These are phyloP conservation scores for Funneliformis geosporum DNA, from an alignment of 192 early-diverging fungal genomes.

Conservation along the genomic window DNA sequence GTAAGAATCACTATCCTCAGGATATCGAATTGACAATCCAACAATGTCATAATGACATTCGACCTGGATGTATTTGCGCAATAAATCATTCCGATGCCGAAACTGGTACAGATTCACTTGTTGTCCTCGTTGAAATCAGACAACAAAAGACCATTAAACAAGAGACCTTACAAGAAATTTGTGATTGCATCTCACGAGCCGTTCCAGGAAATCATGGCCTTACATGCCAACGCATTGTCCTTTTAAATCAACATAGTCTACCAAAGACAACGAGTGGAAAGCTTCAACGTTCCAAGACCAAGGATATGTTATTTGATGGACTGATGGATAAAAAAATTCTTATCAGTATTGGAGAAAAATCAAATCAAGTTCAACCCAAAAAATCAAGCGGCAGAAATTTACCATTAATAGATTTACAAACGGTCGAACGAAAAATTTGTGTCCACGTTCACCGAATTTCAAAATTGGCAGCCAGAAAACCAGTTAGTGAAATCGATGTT, in stretches of 20 bases:
- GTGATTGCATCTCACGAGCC: not conserved
- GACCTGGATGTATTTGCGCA: conserved; percentile 26
- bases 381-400: not conserved
- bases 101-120: conserved; percentile 13
- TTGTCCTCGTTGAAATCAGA: conserved; percentile 1
- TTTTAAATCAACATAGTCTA: conserved; percentile 3
- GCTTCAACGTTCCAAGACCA: conserved; percentile 1
- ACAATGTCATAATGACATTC: conserved; percentile 10
- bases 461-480: conserved; percentile 8
- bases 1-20: conserved; percentile 29
- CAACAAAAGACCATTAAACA: not conserved
- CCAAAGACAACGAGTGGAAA: conserved; percentile 29
- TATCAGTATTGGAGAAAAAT: not conserved
- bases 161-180: not conserved
- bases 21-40: conserved; percentile 24
- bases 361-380: not conserved
- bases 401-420: not conserved
- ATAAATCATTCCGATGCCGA: conserved; percentile 21
- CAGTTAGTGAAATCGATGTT: not conserved
- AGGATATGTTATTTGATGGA: conserved; percentile 8
- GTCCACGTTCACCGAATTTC: conserved; percentile 6
- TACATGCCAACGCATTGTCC: not conserved
- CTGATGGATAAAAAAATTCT: conserved; percentile 27
- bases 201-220: conserved; percentile 22
- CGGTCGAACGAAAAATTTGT: not conserved